Conservation (phyloP, 2,329 filamentous ascomycete species). For the Leptodontidium sp. region DNA sequence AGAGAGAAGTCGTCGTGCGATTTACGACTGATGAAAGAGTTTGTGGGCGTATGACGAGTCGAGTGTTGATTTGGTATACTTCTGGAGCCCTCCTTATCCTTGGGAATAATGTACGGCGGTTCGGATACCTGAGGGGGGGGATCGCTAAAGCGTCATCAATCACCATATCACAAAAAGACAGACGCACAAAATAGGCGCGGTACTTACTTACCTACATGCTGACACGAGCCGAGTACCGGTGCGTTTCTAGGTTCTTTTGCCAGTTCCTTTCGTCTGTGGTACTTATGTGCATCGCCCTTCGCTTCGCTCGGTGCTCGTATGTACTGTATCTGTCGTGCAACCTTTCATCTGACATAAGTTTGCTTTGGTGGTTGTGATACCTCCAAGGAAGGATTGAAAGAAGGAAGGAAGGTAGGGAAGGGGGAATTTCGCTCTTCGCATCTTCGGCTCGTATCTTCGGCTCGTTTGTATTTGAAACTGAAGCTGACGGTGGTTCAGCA, state of each 20-base stretch:
- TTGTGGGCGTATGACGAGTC: no score
- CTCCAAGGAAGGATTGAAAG: background rate
- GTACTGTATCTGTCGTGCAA: background rate
- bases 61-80: no score
- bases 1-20: no score
- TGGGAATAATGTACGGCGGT: no score
- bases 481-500: background rate
- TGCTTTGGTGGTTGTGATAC: background rate
- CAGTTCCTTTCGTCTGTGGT: no score
- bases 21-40: no score
- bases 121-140: no score
- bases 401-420: background rate
- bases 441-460: no score
- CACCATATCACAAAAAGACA: background rate
- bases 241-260: background rate
- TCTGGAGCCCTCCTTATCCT: no score
- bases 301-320: background rate
- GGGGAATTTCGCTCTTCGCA: no score
- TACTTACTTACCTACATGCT: background rate
- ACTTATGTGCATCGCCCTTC: background rate
- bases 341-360: background rate
- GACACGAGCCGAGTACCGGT: background rate
- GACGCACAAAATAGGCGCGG: background rate
- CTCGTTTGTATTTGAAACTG: background rate
- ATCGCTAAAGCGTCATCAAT: no score